Percentiles rank a stretch among this genome's conserved stretches.
Conservation (phyloP, 2,329 filamentous ascomycete genomes). For the Clarireedia paspali region DNA sequence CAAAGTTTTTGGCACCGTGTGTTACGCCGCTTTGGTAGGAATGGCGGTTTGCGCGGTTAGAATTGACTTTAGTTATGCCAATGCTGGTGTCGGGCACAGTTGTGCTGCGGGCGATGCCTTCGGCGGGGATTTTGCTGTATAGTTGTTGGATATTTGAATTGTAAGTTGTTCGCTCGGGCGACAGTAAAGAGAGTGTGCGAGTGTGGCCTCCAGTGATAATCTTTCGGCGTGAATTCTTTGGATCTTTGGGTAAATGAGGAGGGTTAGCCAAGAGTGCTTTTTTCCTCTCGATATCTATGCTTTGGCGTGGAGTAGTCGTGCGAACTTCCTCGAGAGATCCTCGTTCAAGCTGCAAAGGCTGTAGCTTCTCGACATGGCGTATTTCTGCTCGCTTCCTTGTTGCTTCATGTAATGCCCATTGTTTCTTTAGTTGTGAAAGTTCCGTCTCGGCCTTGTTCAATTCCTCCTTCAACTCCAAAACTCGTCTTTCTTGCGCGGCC, state of each 20-base stretch:
- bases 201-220: slow-evolving; percentile 62
- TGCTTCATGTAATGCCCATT: slow-evolving; percentile 73
- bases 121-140: slow-evolving; percentile 28
- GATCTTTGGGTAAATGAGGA: slow-evolving; percentile 21
- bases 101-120: slow-evolving; percentile 16
- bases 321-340: slow-evolving; percentile 19
- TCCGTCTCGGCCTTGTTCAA: slow-evolving; percentile 75
- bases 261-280: slow-evolving; percentile 54
- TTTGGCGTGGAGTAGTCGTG: slow-evolving; percentile 24
- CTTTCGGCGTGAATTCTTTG: slow-evolving; percentile 42
- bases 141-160: slow-evolving; percentile 27
- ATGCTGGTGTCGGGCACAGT: slow-evolving; percentile 28
- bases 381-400: slow-evolving; percentile 66
- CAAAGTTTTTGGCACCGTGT: slow-evolving; percentile 28
- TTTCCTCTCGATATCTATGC: slow-evolving; percentile 62
- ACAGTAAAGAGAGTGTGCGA: slow-evolving; percentile 70
- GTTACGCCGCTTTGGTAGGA: slow-evolving; percentile 28
- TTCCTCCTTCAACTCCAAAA: slow-evolving; percentile 87
- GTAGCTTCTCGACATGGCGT: slow-evolving; percentile 50
- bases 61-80: slow-evolving; percentile 21
- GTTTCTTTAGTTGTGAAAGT: slow-evolving; percentile 68
- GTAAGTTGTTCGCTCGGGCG: slow-evolving; percentile 38
- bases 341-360: slow-evolving; percentile 37
- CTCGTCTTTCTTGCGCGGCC: slow-evolving; percentile 82
- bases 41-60: slow-evolving; percentile 22